Evolutionary conservation across 1,284 basidiomycete genomes (phyloP).

Genomic region (Rhizopogon parksii): DNA sequence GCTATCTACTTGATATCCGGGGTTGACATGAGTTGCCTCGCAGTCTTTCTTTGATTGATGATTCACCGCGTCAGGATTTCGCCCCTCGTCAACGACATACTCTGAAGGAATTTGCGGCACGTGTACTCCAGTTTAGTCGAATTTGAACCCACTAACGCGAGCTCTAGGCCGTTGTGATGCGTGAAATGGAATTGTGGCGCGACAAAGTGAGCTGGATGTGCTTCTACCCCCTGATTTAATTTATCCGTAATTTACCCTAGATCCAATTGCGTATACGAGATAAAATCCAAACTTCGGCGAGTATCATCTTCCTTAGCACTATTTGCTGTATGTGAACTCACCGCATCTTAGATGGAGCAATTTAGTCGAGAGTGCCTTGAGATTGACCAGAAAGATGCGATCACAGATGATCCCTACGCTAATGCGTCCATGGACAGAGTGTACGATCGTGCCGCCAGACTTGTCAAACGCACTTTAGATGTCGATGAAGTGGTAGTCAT

Average conservation of each 20-base stretch:
- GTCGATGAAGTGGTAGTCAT: conserved; percentile 88
- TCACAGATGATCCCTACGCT: conserved; percentile 24
- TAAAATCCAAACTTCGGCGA: conserved; percentile 80
- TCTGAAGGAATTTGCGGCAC: conserved; percentile 84
- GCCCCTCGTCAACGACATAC: conserved; percentile 86
- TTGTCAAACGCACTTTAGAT: conserved; percentile 85
- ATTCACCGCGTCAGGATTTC: conserved; percentile 79
- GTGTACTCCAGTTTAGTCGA: conserved; percentile 14
- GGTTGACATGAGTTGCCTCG: conserved; percentile 5
- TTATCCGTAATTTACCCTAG: conserved; percentile 29
- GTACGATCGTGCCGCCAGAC: conserved; percentile 80
- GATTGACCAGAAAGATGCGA: conserved; percentile 61
- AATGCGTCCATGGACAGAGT: conserved; percentile 76
- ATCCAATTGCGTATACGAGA: conserved; percentile 89
- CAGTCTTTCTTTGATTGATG: conserved; percentile 81
- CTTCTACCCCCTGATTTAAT: not conserved
- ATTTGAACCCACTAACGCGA: conserved; percentile 7
- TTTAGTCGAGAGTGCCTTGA: conserved; percentile 94
- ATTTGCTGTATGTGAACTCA: not conserved
- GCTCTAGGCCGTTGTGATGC: conserved; percentile 75
- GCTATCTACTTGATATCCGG: conserved; percentile 2
- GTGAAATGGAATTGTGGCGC: conserved; percentile 92
- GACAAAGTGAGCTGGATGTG: conserved; percentile 61
- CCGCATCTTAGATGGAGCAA: conserved; percentile 69
- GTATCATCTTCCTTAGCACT: conserved; percentile 18